These are phyloP conservation scores for Penicillium oxalicum DNA, from an alignment of 2,329 filamentous ascomycete genomes.

Conservation along the genomic window DNA sequence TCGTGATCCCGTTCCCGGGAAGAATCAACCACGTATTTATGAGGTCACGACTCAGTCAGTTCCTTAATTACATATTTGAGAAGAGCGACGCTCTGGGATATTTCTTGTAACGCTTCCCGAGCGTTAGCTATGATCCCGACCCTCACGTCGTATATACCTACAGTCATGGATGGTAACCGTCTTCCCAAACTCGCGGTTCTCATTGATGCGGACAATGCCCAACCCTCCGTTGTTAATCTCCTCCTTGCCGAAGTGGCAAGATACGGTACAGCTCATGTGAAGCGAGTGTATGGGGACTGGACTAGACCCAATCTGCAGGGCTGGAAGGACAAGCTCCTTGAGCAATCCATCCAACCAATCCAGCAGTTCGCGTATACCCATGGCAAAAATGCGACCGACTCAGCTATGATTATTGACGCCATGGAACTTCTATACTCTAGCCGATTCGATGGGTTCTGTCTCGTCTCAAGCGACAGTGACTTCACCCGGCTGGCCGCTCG, in stretches of 20 bases:
- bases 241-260: slow-evolving; percentile 13
- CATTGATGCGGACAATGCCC: background rate
- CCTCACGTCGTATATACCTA: too few species aligned
- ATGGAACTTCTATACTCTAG: background rate
- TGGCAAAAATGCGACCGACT: background rate
- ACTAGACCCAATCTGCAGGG: background rate
- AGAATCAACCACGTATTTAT: too few species aligned
- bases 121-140: too few species aligned
- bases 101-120: too few species aligned
- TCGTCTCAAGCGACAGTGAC: slow-evolving; percentile 27
- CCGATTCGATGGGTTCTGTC: background rate
- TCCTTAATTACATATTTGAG: too few species aligned
- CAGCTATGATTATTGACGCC: background rate
- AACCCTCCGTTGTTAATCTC: background rate
- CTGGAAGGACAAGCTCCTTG: background rate
- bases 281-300: slow-evolving; percentile 14
- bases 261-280: slow-evolving; percentile 13
- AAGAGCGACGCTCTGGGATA: too few species aligned
- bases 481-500: slow-evolving; percentile 31
- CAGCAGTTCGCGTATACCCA: background rate
- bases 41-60: too few species aligned
- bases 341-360: background rate
- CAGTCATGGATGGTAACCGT: too few species aligned
- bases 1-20: too few species aligned
- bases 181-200: background rate